Evolutionary conservation across 257 asterid species (phyloP), one percentile per base, ranked within the genome.

Genomic region (Scutellaria barbata): DNA sequence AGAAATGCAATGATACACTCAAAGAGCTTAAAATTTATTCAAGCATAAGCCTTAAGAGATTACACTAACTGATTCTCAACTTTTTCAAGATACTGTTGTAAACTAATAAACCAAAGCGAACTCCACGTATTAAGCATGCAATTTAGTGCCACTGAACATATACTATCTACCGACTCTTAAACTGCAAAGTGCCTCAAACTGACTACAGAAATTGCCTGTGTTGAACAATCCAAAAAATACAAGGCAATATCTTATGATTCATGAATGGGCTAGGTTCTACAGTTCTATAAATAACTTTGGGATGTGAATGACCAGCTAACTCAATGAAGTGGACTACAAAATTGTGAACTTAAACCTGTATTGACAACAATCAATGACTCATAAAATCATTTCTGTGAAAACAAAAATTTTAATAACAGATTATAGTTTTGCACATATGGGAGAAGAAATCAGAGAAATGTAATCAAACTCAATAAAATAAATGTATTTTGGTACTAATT

Each of bases 51-150:
- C 68, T n/a, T 6, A 12, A 62, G 20, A 43, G 47, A 60, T 42
- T 37, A 18, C 35, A 46, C 35, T 30, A 46, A 46, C 14, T 46
- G 6, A 46, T 46, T 51, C 56, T 14, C 52, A 46, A 16, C 30
- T n/a, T n/a, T 51, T 51, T 9, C 56, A 51, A 51, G 56, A 51
- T 14, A 51, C 30, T n/a, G 52, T 30, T 30, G 35, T 22, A 47
- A 35, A 66, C 16, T 48, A 48, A 46, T 45, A 13, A 64, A 12
- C 33, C 5, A 64, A 66, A 66, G 17, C 61, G 33, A 35, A 57
- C 9, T 54, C 18, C 42, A 33, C 10, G 17, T 54, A 25, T 20
- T 52, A 14, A 52, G 18, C 57, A 9, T 14, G 10, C 3, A 2
- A 12, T 12, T 43, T 10, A 43, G 48, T 48, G 7, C 16, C 16